Base-by-base conservation (phyloP, 345 rosid genomes). In the Arabis alpina region DNA sequence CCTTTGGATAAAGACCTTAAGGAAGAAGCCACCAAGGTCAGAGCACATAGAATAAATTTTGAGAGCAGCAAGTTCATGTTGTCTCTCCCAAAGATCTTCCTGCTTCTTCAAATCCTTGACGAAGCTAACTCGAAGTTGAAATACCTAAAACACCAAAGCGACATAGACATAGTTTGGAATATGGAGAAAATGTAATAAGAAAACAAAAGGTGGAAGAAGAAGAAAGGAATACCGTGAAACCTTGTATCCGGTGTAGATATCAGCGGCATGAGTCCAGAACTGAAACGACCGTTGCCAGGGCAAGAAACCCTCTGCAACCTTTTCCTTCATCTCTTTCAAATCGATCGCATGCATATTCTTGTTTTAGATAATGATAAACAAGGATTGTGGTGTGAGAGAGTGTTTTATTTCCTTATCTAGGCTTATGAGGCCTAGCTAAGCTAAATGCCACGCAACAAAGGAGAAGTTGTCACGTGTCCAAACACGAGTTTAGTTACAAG, bases 21-120 rank as follows among this genome's bases (percentile, higher is more conserved):
- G 96, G 74, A 94, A 91, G 77, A 91, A 94, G 2, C 97, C 99
- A 54, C 99, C 99, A 60, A 94, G 95, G 77, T 91, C 88, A 82
- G 76, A 70, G 68, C 99, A 94, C 97, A 89, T 79, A 39, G 80
- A 68, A 72, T 91, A 88, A 23, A 94, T 77, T 80, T 91, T 94
- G 23, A 82, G 80, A 68, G 99, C 99, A 55, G 99, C 96, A 54
- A 86, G 72, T 79, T 91, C 91, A 58, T 91, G 99, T 55, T 94
- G 97, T 55, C 49, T 78, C 71, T 89, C 97, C 99, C 97, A 94
- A 95, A 91, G 78, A 79, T 73, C 87, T 69, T 88, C 91, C 66
- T 84, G 93, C 79, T 83, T 85, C 45, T 77, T 74, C 61, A 58
- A 82, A 81, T 89, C 93, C 80, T 85, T 91, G 70, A 83, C 99